A percentile compares a stretch with the other conserved stretches of the same genome.
These are phyloP conservation scores for Petunia axillaris DNA, from an alignment of 257 asterid species.

Conservation along the genomic window DNA sequence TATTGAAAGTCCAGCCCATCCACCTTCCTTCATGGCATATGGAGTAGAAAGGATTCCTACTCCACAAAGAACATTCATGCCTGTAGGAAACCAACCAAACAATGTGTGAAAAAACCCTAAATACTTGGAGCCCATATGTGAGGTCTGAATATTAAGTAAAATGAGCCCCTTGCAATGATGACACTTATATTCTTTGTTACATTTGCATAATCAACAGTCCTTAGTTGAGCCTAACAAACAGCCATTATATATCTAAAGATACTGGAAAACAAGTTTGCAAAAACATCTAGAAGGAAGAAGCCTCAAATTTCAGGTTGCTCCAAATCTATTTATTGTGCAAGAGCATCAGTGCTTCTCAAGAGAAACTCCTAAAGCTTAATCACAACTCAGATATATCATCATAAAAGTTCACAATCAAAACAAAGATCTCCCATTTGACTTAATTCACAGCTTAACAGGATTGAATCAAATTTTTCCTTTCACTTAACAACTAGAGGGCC, in stretches of 20 bases:
- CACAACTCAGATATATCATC: background rate
- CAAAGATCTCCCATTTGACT: background rate
- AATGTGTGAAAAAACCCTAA: background rate
- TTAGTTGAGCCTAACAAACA: constrained; percentile 9
- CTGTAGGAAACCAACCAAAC: constrained; percentile 21
- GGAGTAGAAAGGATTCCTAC: constrained; percentile 65
- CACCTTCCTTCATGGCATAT: constrained; percentile 40
- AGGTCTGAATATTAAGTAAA: background rate
- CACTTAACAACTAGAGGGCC: constrained; percentile 9
- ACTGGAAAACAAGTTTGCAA: background rate
- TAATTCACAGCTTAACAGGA: background rate
- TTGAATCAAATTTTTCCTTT: background rate
- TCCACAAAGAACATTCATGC: constrained; percentile 68
- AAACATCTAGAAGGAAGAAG: constrained; percentile 18
- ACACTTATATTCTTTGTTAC: background rate
- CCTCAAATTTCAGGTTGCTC: background rate
- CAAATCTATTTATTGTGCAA: background rate
- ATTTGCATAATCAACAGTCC: constrained; percentile 10
- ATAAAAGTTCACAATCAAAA: background rate
- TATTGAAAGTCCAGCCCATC: constrained; percentile 37
- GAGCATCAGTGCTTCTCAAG: constrained; percentile 15
- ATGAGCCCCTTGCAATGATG: constrained; percentile 4
- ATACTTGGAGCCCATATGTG: background rate
- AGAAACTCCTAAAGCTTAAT: constrained; percentile 5
- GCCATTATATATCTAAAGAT: constrained; percentile 12